These are phyloP conservation scores for Alternaria triticimaculans DNA, from an alignment of 2,329 filamentous ascomycete genomes.

Conservation along the genomic window DNA sequence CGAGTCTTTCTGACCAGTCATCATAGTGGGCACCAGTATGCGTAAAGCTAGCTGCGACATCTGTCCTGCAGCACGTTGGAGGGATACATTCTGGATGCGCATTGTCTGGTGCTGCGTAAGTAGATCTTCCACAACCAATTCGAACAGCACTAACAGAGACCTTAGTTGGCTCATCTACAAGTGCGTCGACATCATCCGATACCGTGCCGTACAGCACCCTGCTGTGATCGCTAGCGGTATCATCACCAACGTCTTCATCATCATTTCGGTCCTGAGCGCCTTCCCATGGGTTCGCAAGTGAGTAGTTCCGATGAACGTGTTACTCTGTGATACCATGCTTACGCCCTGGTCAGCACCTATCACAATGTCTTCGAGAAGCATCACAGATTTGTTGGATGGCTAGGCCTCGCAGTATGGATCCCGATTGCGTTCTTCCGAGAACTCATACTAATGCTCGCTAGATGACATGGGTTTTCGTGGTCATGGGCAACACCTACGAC, in stretches of 20 bases:
- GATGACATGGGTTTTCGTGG: slow-evolving; percentile 46
- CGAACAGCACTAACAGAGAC: slow-evolving; percentile 11
- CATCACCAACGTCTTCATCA: slow-evolving; percentile 44
- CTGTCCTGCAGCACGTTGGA: slow-evolving; percentile 42
- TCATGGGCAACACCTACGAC: slow-evolving; percentile 44
- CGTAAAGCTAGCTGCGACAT: slow-evolving; percentile 41
- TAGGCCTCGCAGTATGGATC: slow-evolving; percentile 42
- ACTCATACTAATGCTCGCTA: slow-evolving; percentile 16
- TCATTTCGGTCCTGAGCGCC: slow-evolving; percentile 45
- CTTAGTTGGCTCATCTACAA: slow-evolving; percentile 45
- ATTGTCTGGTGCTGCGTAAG: slow-evolving; percentile 43
- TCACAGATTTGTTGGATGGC: slow-evolving; percentile 46
- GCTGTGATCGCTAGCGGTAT: slow-evolving; percentile 43
- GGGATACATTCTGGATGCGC: slow-evolving; percentile 47
- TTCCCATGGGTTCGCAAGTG: slow-evolving; percentile 48
- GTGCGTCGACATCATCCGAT: slow-evolving; percentile 43
- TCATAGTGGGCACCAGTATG: slow-evolving; percentile 41
- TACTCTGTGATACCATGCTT: slow-evolving; percentile 12
- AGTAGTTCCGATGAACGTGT: slow-evolving; percentile 9
- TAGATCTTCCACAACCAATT: not conserved
- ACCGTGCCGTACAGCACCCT: slow-evolving; percentile 40
- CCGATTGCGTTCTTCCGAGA: too few relatives aligned
- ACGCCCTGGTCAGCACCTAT: slow-evolving; percentile 33
- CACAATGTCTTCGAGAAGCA: slow-evolving; percentile 47
- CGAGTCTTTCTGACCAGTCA: slow-evolving; percentile 2